Evolutionary conservation across 176 grass and related monocot species (phyloP).

Genomic region (Chrysopogon serrulatus): DNA sequence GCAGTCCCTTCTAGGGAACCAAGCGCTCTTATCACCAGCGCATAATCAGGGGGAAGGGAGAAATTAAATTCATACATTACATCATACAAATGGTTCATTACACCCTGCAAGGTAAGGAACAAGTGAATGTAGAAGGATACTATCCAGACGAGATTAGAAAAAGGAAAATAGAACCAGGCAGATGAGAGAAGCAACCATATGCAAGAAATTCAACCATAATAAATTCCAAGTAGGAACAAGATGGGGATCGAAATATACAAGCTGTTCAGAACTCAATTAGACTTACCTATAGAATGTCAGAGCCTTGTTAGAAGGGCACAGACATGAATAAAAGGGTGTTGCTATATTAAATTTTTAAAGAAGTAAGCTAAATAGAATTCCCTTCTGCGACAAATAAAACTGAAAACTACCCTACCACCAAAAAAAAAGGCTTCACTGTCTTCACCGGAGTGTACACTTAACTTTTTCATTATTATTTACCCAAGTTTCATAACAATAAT

Average conservation of each 20-base stretch:
- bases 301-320: neutral
- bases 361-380: neutral
- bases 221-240: neutral
- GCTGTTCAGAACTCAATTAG: neutral
- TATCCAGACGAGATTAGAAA: neutral
- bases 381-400: neutral
- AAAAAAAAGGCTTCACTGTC: neutral
- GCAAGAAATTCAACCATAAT: neutral
- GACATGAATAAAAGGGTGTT: neutral
- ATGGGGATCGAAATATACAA: neutral
- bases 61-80: conserved; percentile 98
- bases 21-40: conserved; percentile 87
- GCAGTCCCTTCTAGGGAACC: conserved; percentile 97
- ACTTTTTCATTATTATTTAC: neutral
- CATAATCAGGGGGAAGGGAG: conserved; percentile 94
- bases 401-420: neutral
- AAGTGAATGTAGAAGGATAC: conserved; percentile 3
- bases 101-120: conserved; percentile 49
- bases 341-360: neutral
- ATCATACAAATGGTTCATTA: conserved; percentile 89
- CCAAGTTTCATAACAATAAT: neutral
- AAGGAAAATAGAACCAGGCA: neutral
- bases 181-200: neutral
- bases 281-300: neutral
- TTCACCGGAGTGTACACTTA: neutral